Conservation (phyloP, 2,329 filamentous ascomycete genomes). For the Penicillium sp. region DNA sequence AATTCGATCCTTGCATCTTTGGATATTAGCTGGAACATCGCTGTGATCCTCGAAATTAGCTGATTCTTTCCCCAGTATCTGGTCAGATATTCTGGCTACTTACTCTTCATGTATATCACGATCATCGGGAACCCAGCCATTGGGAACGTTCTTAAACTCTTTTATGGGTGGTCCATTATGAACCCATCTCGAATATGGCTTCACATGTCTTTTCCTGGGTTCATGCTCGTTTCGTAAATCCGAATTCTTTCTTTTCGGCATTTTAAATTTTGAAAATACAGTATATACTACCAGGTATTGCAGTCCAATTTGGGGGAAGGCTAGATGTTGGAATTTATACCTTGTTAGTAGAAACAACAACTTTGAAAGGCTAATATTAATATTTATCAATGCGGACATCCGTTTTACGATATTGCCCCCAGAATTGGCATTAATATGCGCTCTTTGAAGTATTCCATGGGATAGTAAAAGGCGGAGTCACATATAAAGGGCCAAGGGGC, state of each 20-base stretch:
- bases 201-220: not conserved
- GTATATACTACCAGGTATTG: no score
- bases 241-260: not conserved
- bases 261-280: not conserved
- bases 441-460: no score
- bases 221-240: not conserved
- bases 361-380: no score
- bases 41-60: not conserved
- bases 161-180: not conserved
- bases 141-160: not conserved
- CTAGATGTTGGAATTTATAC: no score
- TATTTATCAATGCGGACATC: no score
- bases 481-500: no score
- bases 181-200: not conserved
- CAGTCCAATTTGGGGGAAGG: no score
- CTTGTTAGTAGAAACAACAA: no score
- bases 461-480: no score
- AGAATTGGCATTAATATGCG: no score
- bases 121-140: not conserved
- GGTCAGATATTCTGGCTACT: not conserved
- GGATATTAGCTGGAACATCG: constrained; percentile 5
- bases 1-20: constrained; percentile 5
- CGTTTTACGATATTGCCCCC: no score
- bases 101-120: constrained; percentile 2
- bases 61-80: not conserved